Base-by-base conservation (phyloP, 2,329 filamentous ascomycete species). In the Diaporthe citriasiana region DNA sequence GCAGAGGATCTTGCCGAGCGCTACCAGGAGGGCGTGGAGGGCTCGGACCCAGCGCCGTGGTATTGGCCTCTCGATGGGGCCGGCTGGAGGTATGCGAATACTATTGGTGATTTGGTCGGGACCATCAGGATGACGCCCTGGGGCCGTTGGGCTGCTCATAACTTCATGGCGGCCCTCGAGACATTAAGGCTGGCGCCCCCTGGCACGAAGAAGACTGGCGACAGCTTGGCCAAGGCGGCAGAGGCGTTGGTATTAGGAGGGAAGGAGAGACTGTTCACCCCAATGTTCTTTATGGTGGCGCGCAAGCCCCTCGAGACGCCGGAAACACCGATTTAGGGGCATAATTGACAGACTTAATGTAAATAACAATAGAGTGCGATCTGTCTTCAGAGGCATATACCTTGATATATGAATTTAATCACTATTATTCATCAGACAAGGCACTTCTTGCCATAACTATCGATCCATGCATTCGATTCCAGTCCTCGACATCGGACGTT, bases 171-270 rank as follows among this genome's bases (percentile, higher is more conserved):
- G 70, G 83, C 85, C 15, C 84, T 94, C 74, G 93, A 95, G 85
- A 88, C 80, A 74, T 79, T 93, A 71, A 86, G 89, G 45, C 78
- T 95, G 33, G 91, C 93, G 51, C 93, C 93, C 22, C 84, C 82
- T 75, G 93, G 93, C 30, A 93, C 93, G 22, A 91, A 92, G 82
- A 94, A 94, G 88, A 94, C 93, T 7, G 93, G 93, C 8, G 91
- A 95, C 84, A 93, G 90, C 78, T 83, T 95, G 78, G 92, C 91
- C 2, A 79, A 90, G 76, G 93, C 92, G 3, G 72, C 60, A 3
- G 72, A 74, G 66, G 74, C 74, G 1, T 63, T 75, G n/a, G 74
- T 75, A 0, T 27, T 74, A 47, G 74, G 74, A 25, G 74, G 74
- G 1, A 75, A 74, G 59, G 60, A 75, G 45, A 72, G 55, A 51